Conservation (phyloP, 2,329 filamentous ascomycete genomes). For the Clarireedia paspali region DNA sequence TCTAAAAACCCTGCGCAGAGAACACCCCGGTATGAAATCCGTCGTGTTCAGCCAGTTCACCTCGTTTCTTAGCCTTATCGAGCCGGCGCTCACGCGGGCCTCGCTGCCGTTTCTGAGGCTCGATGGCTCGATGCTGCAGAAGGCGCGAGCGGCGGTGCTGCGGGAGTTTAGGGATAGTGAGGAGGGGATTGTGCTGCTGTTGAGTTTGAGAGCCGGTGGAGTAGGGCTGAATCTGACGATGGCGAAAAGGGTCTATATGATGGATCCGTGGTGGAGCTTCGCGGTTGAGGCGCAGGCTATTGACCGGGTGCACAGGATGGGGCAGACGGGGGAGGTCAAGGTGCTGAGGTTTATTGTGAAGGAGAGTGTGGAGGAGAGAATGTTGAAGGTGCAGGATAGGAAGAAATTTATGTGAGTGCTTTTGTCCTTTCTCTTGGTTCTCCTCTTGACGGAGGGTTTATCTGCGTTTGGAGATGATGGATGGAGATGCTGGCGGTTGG, state of each 20-base stretch:
- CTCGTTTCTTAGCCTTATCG: slow-evolving; percentile 86
- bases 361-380: slow-evolving; percentile 88
- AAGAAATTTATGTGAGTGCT: slow-evolving; percentile 84
- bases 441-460: not conserved
- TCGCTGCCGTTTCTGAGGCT: slow-evolving; percentile 79
- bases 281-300: slow-evolving; percentile 96
- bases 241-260: slow-evolving; percentile 90
- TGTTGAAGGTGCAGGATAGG: slow-evolving; percentile 86
- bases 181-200: slow-evolving; percentile 66
- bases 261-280: slow-evolving; percentile 99
- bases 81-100: slow-evolving; percentile 64
- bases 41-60: slow-evolving; percentile 98
- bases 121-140: slow-evolving; percentile 85
- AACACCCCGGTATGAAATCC: slow-evolving; percentile 67
- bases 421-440: slow-evolving; percentile 25
- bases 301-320: slow-evolving; percentile 95
- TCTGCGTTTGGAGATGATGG: not conserved
- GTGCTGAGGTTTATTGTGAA: slow-evolving; percentile 86
- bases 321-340: slow-evolving; percentile 76
- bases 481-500: not conserved
- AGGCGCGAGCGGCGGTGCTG: slow-evolving; percentile 71
- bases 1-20: slow-evolving; percentile 59
- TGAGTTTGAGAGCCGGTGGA: slow-evolving; percentile 82
- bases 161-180: slow-evolving; percentile 56
- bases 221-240: slow-evolving; percentile 89